Conservation (phyloP, 371 early-diverging fungal genomes). For the Mucor circinelloides region DNA sequence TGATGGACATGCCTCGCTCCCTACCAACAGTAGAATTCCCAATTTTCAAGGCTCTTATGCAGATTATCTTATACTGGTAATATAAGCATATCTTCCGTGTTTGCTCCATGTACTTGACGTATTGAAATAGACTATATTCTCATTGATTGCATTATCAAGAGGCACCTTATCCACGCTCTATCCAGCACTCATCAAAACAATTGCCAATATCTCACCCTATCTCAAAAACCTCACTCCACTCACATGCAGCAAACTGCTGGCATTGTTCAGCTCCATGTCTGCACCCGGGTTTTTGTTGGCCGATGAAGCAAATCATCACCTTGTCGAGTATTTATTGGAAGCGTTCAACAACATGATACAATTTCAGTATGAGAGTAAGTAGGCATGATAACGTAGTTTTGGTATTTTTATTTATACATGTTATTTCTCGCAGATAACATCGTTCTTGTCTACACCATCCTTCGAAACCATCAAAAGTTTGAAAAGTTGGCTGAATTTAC, state of each 20-base stretch:
- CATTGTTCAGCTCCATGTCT: conserved; percentile 73
- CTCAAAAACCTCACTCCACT: conserved; percentile 75
- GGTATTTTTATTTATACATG: not conserved
- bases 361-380: conserved; percentile 70
- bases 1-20: conserved; percentile 68
- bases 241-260: conserved; percentile 71
- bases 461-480: conserved; percentile 70
- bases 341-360: conserved; percentile 81
- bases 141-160: conserved; percentile 75
- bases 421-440: conserved; percentile 57
- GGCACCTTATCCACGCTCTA: conserved; percentile 72
- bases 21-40: conserved; percentile 68
- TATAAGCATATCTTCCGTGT: not conserved
- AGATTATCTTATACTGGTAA: conserved; percentile 78
- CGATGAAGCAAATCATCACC: conserved; percentile 74
- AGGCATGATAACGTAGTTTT: not conserved
- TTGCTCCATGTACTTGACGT: not conserved
- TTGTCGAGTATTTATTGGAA: conserved; percentile 75
- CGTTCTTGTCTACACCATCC: conserved; percentile 74
- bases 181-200: conserved; percentile 76
- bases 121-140: conserved; percentile 63
- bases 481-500: conserved; percentile 68
- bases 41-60: conserved; percentile 81
- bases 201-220: conserved; percentile 84
- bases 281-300: conserved; percentile 81